These are phyloP conservation scores for Eutrema heterophyllum DNA, from an alignment of 345 rosid species.

Conservation along the genomic window DNA sequence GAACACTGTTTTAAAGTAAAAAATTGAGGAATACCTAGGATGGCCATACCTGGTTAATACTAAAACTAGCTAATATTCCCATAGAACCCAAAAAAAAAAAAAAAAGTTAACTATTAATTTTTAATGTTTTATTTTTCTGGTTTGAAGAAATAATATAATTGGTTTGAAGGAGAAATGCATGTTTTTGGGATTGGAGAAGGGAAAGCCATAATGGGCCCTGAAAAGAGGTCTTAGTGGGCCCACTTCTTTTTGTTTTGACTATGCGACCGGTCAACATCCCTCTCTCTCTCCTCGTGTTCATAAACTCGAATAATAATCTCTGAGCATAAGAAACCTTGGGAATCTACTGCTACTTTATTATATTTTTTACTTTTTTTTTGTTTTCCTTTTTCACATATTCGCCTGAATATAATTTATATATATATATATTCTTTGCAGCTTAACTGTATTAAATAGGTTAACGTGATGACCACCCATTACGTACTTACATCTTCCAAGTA, in stretches of 20 bases:
- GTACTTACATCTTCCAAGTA: slow-evolving; percentile 2
- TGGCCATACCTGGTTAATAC: too few species aligned
- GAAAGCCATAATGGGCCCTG: slow-evolving; percentile 28
- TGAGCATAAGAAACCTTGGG: slow-evolving; percentile 38
- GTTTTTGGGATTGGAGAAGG: slow-evolving; percentile 26
- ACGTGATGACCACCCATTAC: slow-evolving; percentile 8
- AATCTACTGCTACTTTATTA: slow-evolving; percentile 19
- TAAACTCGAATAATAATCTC: not conserved
- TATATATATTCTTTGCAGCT: slow-evolving; percentile 8
- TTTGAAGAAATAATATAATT: not conserved
- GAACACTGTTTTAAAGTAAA: too few species aligned
- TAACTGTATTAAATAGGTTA: not conserved
- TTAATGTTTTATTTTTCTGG: not conserved
- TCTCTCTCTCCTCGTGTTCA: slow-evolving; percentile 21
- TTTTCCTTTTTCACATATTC: not conserved
- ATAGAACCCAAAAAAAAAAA: too few species aligned
- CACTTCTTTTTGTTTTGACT: slow-evolving; percentile 25
- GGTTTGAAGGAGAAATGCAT: slow-evolving; percentile 3
- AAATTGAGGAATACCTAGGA: too few species aligned
- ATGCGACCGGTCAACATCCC: slow-evolving; percentile 44
- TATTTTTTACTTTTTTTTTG: not conserved
- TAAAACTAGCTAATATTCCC: too few species aligned
- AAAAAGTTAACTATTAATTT: not conserved
- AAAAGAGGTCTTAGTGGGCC: slow-evolving; percentile 21
- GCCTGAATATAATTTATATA: not conserved